Evolutionary conservation across 805 yeast genomes (phyloP).

Genomic region (Wickerhamiella cacticola): DNA sequence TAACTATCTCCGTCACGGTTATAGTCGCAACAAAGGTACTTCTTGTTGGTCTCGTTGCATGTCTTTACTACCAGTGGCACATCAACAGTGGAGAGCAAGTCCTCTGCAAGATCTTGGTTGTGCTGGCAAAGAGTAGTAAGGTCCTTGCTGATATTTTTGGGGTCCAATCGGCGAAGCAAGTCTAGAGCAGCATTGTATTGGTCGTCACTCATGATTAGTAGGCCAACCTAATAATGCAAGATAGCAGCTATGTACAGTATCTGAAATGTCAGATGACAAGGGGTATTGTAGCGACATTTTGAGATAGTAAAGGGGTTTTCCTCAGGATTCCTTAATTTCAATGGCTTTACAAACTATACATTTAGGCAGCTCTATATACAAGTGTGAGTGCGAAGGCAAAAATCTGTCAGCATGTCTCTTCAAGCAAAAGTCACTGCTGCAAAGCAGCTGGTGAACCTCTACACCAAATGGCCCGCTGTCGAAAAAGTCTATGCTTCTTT

Average conservation of each 20-base stretch:
- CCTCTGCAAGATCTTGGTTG: conserved; percentile 69
- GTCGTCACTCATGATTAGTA: conserved; percentile 32
- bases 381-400: neutral
- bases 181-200: conserved; percentile 69
- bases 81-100: conserved; percentile 74
- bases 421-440: conserved; percentile 19
- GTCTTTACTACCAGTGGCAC: conserved; percentile 52
- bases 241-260: no score
- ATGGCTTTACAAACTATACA: no score
- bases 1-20: conserved; percentile 89
- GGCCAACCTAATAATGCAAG: no score
- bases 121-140: conserved; percentile 38
- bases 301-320: no score
- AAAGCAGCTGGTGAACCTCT: conserved; percentile 19
- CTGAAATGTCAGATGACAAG: no score
- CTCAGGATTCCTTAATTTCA: no score
- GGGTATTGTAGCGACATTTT: no score
- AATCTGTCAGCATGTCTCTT: no score
- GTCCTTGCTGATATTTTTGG: conserved; percentile 42
- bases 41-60: conserved; percentile 41
- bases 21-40: conserved; percentile 78
- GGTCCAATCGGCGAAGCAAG: conserved; percentile 62
- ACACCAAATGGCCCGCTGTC: conserved; percentile 32
- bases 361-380: no score
- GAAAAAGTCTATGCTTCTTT: conserved; percentile 38